These are phyloP conservation scores for Telfairia occidentalis DNA, from an alignment of 331 rosid genomes.

Conservation along the genomic window DNA sequence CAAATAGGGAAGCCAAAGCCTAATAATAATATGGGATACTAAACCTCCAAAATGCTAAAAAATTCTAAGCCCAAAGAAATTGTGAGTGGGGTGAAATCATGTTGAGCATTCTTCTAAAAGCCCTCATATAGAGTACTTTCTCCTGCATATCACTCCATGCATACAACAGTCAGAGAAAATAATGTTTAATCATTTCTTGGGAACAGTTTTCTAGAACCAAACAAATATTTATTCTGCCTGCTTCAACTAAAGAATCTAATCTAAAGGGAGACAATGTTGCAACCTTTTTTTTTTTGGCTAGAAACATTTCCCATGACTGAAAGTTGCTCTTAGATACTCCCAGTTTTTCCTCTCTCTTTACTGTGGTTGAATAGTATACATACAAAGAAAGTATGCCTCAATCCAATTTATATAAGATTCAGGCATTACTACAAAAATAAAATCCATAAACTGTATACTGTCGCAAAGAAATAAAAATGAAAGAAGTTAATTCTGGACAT, in stretches of 20 bases:
- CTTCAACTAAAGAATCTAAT: not conserved
- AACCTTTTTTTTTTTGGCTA: not conserved
- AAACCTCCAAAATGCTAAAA: not conserved
- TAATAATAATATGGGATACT: not conserved
- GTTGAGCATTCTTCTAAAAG: not conserved
- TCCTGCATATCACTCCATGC: not conserved
- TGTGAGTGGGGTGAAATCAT: not conserved
- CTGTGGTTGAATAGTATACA: not conserved
- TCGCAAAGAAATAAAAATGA: not conserved
- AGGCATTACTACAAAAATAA: not conserved
- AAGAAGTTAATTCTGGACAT: constrained; percentile 25
- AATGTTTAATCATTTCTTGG: not conserved
- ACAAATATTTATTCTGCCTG: not conserved
- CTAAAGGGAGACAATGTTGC: not conserved
- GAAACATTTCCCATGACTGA: not conserved
- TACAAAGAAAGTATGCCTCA: not conserved
- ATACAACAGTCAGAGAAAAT: not conserved
- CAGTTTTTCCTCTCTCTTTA: not conserved
- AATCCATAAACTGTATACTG: not conserved
- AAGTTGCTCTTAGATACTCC: not conserved
- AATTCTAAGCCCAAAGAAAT: not conserved
- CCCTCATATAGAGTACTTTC: not conserved
- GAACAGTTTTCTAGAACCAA: not conserved
- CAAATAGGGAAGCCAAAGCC: not conserved
- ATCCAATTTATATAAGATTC: not conserved